Evolutionary conservation across 768 basidiomycete genomes (phyloP).

Genomic region (Lactarius pseudohatsudake): DNA sequence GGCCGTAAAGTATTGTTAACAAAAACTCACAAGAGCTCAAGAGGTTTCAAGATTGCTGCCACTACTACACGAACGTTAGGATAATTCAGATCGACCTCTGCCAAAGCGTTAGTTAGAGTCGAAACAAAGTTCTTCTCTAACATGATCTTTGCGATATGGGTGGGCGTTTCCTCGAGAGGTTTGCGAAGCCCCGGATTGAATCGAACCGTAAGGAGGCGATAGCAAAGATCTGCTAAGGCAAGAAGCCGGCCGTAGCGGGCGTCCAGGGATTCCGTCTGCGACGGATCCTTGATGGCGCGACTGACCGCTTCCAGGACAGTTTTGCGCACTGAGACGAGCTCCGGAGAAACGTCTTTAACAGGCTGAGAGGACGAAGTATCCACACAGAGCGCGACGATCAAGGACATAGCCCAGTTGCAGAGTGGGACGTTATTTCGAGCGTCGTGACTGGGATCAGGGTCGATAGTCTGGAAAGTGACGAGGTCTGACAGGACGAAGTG

Average conservation of each 20-base stretch:
- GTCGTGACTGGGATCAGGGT: conserved; percentile 55
- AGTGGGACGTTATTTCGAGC: conserved; percentile 58
- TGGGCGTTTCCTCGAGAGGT: conserved; percentile 69
- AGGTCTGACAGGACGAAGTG: conserved; percentile 83
- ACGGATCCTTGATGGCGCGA: conserved; percentile 80
- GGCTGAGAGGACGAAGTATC: conserved; percentile 69
- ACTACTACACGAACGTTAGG: conserved; percentile 86
- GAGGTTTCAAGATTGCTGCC: conserved; percentile 81
- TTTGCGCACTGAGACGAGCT: conserved; percentile 88
- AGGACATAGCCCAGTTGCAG: conserved; percentile 86
- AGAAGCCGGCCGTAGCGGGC: conserved; percentile 84
- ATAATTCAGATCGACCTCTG: conserved; percentile 94
- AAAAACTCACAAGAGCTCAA: conserved; percentile 79
- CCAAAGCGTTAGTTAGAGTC: conserved; percentile 80
- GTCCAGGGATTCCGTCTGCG: conserved; percentile 56
- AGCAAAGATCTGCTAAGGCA: conserved; percentile 82
- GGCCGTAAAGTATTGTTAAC: neutral
- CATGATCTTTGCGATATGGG: conserved; percentile 97
- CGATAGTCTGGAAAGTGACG: conserved; percentile 72
- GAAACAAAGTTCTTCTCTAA: conserved; percentile 96
- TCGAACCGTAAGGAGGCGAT: conserved; percentile 81
- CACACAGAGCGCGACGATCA: conserved; percentile 90
- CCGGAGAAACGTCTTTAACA: conserved; percentile 71
- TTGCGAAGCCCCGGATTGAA: conserved; percentile 55
- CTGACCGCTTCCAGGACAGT: conserved; percentile 87